A percentile compares a stretch with the other conserved stretches of the same genome.
Evolutionary conservation across 352 stramenopile genomes (phyloP).

Genomic region (Blastocystis sp.): DNA sequence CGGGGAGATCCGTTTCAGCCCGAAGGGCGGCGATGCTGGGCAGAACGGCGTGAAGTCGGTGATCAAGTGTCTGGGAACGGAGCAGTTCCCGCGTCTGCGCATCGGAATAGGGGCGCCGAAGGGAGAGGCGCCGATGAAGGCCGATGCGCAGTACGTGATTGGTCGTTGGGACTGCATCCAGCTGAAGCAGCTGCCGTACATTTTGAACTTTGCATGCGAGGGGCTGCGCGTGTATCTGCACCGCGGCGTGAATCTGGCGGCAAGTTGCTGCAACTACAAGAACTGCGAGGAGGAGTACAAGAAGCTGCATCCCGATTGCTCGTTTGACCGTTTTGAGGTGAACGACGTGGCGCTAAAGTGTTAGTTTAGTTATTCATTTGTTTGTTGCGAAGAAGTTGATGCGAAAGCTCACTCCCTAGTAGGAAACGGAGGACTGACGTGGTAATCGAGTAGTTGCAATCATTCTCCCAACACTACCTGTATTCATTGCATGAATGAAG

Average conservation of each 20-base stretch:
- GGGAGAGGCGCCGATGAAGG: conserved; percentile 24
- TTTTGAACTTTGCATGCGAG: conserved; percentile 65
- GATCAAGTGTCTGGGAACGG: conserved; percentile 62
- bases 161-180: conserved; percentile 63
- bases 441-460: conserved; percentile 58
- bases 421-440: not conserved
- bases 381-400: conserved; percentile 32
- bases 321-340: conserved; percentile 56
- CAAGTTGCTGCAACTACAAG: conserved; percentile 63
- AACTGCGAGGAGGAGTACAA: conserved; percentile 63
- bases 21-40: conserved; percentile 58
- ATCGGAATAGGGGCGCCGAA: conserved; percentile 47
- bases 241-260: conserved; percentile 37
- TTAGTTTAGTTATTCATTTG: conserved; percentile 32
- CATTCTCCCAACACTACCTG: conserved; percentile 59
- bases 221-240: conserved; percentile 62
- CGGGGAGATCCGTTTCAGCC: conserved; percentile 62
- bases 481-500: conserved; percentile 66
- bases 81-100: conserved; percentile 63
- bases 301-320: conserved; percentile 5
- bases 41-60: conserved; percentile 69
- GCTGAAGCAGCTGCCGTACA: conserved; percentile 48
- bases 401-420: conserved; percentile 55
- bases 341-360: conserved; percentile 6
- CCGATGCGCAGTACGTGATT: conserved; percentile 54